phyloP scores from a whole-genome alignment of 2,329 filamentous ascomycete species.

The Pezicula carpinea region DNA sequence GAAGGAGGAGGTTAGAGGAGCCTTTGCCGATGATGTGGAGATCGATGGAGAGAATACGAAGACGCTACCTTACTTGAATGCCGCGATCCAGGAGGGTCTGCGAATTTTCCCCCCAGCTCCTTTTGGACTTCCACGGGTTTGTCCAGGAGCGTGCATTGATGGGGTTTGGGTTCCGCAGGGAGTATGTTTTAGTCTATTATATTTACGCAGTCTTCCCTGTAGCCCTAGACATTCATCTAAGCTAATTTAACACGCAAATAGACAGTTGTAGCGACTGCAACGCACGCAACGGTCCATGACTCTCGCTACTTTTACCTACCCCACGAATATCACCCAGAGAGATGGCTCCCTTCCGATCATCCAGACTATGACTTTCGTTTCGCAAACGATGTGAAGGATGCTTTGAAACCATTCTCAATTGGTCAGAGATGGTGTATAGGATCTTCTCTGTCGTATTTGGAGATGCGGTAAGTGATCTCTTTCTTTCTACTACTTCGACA shows the following conservation, averaged over 20 bases:
- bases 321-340: conserved; percentile 32
- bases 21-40: conserved; percentile 31
- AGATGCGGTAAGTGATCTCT: no score
- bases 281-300: not conserved
- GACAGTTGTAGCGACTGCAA: not conserved
- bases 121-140: conserved; percentile 4
- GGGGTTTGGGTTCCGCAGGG: conserved; percentile 7
- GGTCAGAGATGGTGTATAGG: conserved; percentile 7
- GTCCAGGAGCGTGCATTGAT: conserved; percentile 7
- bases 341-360: conserved; percentile 28
- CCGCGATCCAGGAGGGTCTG: conserved; percentile 36
- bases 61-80: conserved; percentile 33
- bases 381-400: conserved; percentile 23
- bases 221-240: not conserved
- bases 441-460: not conserved
- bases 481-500: no score
- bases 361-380: not conserved
- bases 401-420: conserved; percentile 3
- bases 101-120: conserved; percentile 31
- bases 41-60: conserved; percentile 30
- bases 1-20: conserved; percentile 33
- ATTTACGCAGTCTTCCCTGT: not conserved
- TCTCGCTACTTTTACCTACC: not conserved
- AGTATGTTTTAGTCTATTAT: not conserved
- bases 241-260: not conserved